Evolutionary conservation across 192 early-diverging fungal species (phyloP), one percentile per base, ranked within the genome.

Genomic region (Coemansia sp.): DNA sequence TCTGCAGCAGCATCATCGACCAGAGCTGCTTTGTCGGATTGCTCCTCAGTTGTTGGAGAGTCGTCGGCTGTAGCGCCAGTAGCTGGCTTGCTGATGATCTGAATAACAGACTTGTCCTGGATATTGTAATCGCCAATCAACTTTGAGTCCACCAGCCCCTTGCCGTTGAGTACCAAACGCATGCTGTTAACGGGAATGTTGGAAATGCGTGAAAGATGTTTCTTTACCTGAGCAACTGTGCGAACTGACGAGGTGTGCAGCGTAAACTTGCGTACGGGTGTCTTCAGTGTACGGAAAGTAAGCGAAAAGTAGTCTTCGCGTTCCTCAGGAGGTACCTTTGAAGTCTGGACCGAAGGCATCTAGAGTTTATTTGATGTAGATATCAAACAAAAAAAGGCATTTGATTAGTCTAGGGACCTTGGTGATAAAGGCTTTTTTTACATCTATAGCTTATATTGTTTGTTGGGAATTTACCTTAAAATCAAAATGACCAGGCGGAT

Each of bases 41-140:
- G 22, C 45, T 66, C 69, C 0, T 52, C 66, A 30, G 32, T 54
- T 12, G n/a, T 38, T 3, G 59, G n/a, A 42, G 66, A 34, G 1
- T 48, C 31, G 14, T 49, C 33, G 7, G 68, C 45, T 22, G 50
- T 29, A 2, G 56, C 71, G 22, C 22, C 22, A 25, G 22, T 25
- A 2, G 62, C 57, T 17, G 77, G 65, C 51, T 66, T 70, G 32
- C 58, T 64, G 28, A 80, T 74, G 33, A 80, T 80, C 65, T 80
- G 77, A 36, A 80, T 74, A 16, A 80, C 77, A 0, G 71, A 65
- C 56, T 64, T 56, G n/a, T 63, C 36, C 2, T 55, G 68, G 22
- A 80, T 67, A 25, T 61, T 36, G 52, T 80, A 80, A 59, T 80
- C 77, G 28, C 77, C 77, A 30, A 80, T 80, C 16, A 80, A 72